Percentiles rank a stretch among this genome's conserved stretches.
Evolutionary conservation across 108 stramenopile species (phyloP).

Genomic region (Phaeodactylum tricornutum): DNA sequence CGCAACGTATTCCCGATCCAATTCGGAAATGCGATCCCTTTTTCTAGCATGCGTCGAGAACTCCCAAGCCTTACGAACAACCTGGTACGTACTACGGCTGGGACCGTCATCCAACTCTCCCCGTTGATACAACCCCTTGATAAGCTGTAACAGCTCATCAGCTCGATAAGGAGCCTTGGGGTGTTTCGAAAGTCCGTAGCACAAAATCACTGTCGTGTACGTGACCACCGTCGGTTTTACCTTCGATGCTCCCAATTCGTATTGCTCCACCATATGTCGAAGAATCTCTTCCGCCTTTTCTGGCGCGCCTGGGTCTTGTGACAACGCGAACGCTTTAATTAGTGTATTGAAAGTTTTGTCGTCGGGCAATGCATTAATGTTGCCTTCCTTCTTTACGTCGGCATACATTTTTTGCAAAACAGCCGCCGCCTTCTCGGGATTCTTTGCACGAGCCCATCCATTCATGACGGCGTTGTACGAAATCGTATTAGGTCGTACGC

Average conservation of each 20-base stretch:
- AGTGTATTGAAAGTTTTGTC: constrained; percentile 6
- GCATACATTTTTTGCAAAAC: constrained; percentile 17
- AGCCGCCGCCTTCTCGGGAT: constrained; percentile 22
- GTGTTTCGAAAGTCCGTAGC: background rate
- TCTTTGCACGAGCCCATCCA: constrained; percentile 29
- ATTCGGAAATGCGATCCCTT: too few species aligned
- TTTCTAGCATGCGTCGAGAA: too few species aligned
- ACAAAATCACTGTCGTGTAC: constrained; percentile 17
- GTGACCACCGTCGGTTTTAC: constrained; percentile 20
- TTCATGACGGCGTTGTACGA: constrained; percentile 40
- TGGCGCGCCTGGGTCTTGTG: constrained; percentile 5
- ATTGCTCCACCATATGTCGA: constrained; percentile 14
- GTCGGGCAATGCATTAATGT: constrained; percentile 13
- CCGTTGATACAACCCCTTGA: background rate
- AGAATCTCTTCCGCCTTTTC: constrained; percentile 22
- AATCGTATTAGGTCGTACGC: constrained; percentile 36
- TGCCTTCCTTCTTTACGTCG: constrained; percentile 12
- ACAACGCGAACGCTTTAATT: constrained; percentile 2
- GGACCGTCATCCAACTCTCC: background rate
- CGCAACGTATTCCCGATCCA: too few species aligned
- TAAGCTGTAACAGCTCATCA: background rate
- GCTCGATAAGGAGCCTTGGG: background rate
- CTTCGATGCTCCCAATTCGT: constrained; percentile 11
- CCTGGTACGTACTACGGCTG: too few species aligned
- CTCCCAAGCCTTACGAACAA: too few species aligned